Evolutionary conservation across 2,329 filamentous ascomycete genomes (phyloP).

Genomic region (Simplicillium aogashimaense): DNA sequence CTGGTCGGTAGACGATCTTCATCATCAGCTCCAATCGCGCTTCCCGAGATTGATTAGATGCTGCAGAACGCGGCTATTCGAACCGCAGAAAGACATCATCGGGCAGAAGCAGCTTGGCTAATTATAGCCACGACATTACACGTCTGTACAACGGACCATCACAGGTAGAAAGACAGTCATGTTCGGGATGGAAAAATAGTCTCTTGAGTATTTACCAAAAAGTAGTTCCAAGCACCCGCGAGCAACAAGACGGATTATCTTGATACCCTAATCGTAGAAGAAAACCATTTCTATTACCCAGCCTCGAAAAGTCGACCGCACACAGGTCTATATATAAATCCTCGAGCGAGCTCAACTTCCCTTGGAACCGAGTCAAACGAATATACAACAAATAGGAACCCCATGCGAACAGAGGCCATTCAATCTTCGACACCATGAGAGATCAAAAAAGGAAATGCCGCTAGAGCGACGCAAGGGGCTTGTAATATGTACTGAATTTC

Average conservation of each 20-base stretch:
- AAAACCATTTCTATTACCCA: constrained; percentile 2
- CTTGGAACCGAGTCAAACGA: constrained; percentile 5
- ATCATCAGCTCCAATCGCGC: too few species aligned
- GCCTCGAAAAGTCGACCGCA: constrained; percentile 5
- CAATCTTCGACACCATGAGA: too few species aligned
- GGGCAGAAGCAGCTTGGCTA: constrained; percentile 4
- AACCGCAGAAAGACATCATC: constrained; percentile 3
- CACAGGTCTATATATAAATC: constrained; percentile 2
- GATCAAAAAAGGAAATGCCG: too few species aligned
- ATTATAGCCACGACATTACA: constrained; percentile 4
- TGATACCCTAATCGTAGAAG: constrained; percentile 4
- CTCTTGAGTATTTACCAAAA: too few species aligned
- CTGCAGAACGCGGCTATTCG: constrained; percentile 1
- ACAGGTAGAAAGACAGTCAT: constrained; percentile 2
- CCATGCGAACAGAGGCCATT: too few species aligned
- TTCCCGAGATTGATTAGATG: too few species aligned
- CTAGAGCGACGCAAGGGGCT: too few species aligned
- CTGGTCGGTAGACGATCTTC: too few species aligned
- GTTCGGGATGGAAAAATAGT: too few species aligned
- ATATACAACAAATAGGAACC: constrained; percentile 6
- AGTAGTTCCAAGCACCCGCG: too few species aligned
- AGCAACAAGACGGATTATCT: neutral
- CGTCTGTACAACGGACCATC: constrained; percentile 3
- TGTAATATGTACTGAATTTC: too few species aligned
- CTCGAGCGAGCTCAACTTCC: neutral